Evolutionary conservation across 352 stramenopile genomes (phyloP).

Genomic region (Globisporangium acanthophoron): DNA sequence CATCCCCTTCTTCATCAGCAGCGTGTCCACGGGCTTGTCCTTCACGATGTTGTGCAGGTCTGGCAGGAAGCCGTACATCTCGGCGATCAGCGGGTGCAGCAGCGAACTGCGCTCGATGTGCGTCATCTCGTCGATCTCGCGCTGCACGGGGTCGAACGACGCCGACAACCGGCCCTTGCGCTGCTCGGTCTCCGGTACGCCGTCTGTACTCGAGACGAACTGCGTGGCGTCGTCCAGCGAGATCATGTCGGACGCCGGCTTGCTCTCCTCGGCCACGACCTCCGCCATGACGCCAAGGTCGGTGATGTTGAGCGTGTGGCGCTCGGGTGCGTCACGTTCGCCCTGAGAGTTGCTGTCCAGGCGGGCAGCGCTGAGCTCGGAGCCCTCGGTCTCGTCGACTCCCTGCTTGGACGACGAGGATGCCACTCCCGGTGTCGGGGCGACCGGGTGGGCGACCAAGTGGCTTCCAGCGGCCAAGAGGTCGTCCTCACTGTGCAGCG

Average conservation of each 20-base stretch:
- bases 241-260: slow-evolving; percentile 13
- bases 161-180: background rate
- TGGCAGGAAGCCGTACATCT: slow-evolving; percentile 34
- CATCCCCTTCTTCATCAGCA: slow-evolving; percentile 68
- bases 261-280: background rate
- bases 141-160: slow-evolving; percentile 4
- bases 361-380: background rate
- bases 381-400: background rate
- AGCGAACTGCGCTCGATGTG: slow-evolving; percentile 23
- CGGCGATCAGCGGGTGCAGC: slow-evolving; percentile 43
- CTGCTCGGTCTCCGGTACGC: slow-evolving; percentile 9
- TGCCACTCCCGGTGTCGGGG: background rate
- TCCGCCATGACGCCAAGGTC: slow-evolving; percentile 9
- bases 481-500: slow-evolving; percentile 18
- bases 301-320: slow-evolving; percentile 3
- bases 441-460: slow-evolving; percentile 3
- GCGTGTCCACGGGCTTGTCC: slow-evolving; percentile 42
- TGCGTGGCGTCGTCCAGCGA: slow-evolving; percentile 5
- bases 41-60: slow-evolving; percentile 55
- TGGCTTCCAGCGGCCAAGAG: slow-evolving; percentile 13
- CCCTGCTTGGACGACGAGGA: background rate
- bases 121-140: slow-evolving; percentile 15
- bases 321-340: background rate
- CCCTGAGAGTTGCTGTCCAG: background rate
- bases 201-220: background rate